Conservation (phyloP, 768 basidiomycete genomes). For the Xerocomellus intermedius region DNA sequence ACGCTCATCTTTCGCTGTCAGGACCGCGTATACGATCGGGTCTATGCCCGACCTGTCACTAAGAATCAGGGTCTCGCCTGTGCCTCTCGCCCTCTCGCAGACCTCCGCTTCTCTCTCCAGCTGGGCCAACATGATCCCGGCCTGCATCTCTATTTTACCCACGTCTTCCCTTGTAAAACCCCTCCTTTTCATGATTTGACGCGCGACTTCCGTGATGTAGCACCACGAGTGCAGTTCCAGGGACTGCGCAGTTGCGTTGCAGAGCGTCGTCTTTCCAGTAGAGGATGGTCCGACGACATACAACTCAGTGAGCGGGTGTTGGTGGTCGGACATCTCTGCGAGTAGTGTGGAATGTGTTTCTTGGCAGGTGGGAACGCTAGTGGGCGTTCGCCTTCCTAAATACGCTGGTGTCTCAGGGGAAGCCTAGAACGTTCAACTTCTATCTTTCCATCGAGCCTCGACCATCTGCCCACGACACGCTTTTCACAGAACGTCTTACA, state of each 20-base stretch:
- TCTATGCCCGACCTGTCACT: constrained; percentile 68
- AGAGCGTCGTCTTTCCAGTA: constrained; percentile 71
- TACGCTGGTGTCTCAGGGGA: constrained; percentile 1
- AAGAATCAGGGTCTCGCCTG: constrained; percentile 37
- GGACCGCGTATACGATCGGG: constrained; percentile 58
- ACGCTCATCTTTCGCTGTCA: constrained; percentile 40
- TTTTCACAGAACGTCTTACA: background rate
- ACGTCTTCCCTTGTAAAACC: constrained; percentile 56
- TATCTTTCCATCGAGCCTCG: background rate
- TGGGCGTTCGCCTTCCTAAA: constrained; percentile 15
- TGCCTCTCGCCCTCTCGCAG: constrained; percentile 10
- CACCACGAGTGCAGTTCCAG: constrained; percentile 38
- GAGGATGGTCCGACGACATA: constrained; percentile 59
- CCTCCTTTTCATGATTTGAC: constrained; percentile 50
- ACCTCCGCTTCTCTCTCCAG: constrained; percentile 41
- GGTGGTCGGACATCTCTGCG: constrained; percentile 16
- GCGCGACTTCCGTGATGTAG: constrained; percentile 61
- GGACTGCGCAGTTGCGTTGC: constrained; percentile 46
- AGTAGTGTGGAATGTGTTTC: constrained; percentile 1
- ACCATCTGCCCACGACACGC: background rate
- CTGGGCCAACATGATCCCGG: constrained; percentile 59
- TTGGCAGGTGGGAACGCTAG: constrained; percentile 18
- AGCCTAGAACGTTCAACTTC: background rate
- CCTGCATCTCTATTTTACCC: constrained; percentile 56
- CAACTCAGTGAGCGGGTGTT: constrained; percentile 19